Conservation (phyloP, 495 filamentous ascomycete genomes). For the Aspergillus egyptiacus region DNA sequence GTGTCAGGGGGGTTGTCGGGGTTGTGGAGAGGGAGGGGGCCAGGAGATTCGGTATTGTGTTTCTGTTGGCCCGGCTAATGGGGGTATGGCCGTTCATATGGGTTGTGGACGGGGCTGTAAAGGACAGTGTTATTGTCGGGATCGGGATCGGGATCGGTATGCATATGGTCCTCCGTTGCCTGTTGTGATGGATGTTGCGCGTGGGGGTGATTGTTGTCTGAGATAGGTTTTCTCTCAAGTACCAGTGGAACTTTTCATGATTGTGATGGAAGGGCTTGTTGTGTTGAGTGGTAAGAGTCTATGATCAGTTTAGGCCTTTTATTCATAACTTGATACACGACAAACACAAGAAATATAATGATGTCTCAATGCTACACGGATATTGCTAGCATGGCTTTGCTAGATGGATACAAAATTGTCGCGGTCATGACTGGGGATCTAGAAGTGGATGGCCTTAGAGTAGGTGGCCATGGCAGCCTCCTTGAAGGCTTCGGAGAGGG, state of each 20-base stretch:
- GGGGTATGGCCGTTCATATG: not conserved
- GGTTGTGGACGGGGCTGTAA: not conserved
- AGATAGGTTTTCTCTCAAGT: too few species aligned
- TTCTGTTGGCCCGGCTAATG: slow-evolving; percentile 3
- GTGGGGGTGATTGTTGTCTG: not conserved
- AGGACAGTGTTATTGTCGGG: not conserved
- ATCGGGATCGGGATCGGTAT: not conserved
- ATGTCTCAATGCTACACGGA: slow-evolving; percentile 45
- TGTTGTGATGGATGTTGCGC: slow-evolving; percentile 6
- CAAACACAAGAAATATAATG: slow-evolving; percentile 34
- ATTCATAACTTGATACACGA: slow-evolving; percentile 21
- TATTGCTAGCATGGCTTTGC: slow-evolving; percentile 39
- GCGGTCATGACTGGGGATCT: slow-evolving; percentile 32
- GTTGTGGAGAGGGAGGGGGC: not conserved
- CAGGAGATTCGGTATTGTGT: slow-evolving; percentile 8
- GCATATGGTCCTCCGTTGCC: slow-evolving; percentile 17
- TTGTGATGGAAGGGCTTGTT: not conserved
- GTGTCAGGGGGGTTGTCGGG: not conserved
- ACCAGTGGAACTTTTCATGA: too few species aligned
- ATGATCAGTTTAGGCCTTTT: slow-evolving; percentile 15
- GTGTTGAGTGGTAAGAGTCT: too few species aligned
- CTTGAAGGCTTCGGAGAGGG: slow-evolving; percentile 95
- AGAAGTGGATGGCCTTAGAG: slow-evolving; percentile 95
- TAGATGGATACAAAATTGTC: slow-evolving; percentile 34
- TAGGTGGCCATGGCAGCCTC: slow-evolving; percentile 99